Evolutionary conservation across 2,329 filamentous ascomycete genomes (phyloP), one percentile per base, ranked within the genome.

Genomic region (Huntiella decipiens): DNA sequence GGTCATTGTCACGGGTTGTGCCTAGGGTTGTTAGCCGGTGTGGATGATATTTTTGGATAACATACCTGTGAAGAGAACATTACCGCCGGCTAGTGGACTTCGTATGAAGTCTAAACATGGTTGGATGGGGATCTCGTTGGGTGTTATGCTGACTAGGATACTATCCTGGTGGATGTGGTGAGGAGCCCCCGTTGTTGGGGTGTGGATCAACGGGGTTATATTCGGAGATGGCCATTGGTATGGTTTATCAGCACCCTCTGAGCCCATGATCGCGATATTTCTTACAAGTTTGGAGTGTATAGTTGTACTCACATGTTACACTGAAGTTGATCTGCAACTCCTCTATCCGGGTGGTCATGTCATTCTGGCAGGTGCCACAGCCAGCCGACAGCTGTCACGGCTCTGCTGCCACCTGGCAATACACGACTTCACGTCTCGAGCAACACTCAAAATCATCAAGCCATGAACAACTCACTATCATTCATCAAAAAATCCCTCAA

Each of bases 21-120:
- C 82, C 80, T 81, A 51, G 38, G 15, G 8, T 13, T 36, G 31
- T 46, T 22, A n/a, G 31, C 52, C 34, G 52, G 57, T 13, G 49
- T 46, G 15, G 45, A 41, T 38, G 15, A 16, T 19, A 31, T 38
- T 45, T 41, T 49, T 31, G 17, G n/a, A 7, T 12, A 46, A 37
- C 61, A 52, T 65, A 77, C 81, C 82, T 48, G 79, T 77, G 58
- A 87, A 87, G 32, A 86, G 56, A 7, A 87, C 80, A 42, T 85
- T 79, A 10, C 82, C 82, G 4, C 82, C 82, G 8, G 82, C 81
- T 54, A 76, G 71, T 15, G 79, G 77, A 54, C 73, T 82, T 52
- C 80, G 77, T 16, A 91, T 82, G 6, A 28, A 28, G 22, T 28
- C 22, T 28, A 28, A 7, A 28, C 22, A 28, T 28, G 22, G 22